Evolutionary conservation across 139 green algal genomes (phyloP).

Genomic region (Chlorella sp.): DNA sequence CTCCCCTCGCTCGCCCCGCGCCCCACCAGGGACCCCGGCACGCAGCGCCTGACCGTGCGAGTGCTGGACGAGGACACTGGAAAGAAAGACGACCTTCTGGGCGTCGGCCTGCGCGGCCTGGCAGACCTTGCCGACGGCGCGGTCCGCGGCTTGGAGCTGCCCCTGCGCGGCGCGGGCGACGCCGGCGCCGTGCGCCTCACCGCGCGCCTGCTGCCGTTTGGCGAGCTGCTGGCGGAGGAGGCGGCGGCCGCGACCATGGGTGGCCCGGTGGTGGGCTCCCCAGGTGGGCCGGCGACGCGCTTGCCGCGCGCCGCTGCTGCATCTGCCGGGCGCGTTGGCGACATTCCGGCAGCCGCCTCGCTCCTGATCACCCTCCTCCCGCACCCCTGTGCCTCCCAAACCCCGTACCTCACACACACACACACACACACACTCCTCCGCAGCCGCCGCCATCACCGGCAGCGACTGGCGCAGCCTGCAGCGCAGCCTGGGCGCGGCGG

Average conservation of each 20-base stretch:
- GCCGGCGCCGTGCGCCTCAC: not conserved
- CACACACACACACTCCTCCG: not conserved
- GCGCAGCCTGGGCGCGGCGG: slow-evolving; percentile 34
- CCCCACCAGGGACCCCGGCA: slow-evolving; percentile 1
- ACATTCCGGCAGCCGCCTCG: too few relatives aligned
- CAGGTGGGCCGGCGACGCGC: not conserved
- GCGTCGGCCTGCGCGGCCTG: slow-evolving; percentile 4
- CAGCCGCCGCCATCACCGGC: not conserved
- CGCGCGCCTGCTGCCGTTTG: slow-evolving; percentile 21
- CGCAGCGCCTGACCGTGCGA: slow-evolving; percentile 15
- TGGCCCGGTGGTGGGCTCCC: slow-evolving; percentile 21
- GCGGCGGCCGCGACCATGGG: slow-evolving; percentile 19
- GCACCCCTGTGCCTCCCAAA: too few relatives aligned
- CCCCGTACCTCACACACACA: too few relatives aligned
- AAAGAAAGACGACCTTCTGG: slow-evolving; percentile 21
- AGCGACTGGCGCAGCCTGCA: slow-evolving; percentile 55
- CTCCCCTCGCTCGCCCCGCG: too few relatives aligned
- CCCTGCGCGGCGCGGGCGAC: slow-evolving; percentile 1
- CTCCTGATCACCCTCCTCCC: too few relatives aligned
- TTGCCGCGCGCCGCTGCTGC: not conserved
- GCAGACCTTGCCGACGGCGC: not conserved
- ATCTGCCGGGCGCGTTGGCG: too few relatives aligned
- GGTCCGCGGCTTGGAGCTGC: not conserved
- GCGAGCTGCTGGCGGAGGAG: slow-evolving; percentile 8
- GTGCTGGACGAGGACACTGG: slow-evolving; percentile 20